Conservation (phyloP, 495 filamentous ascomycete species). For the Penicillium subrubescens region DNA sequence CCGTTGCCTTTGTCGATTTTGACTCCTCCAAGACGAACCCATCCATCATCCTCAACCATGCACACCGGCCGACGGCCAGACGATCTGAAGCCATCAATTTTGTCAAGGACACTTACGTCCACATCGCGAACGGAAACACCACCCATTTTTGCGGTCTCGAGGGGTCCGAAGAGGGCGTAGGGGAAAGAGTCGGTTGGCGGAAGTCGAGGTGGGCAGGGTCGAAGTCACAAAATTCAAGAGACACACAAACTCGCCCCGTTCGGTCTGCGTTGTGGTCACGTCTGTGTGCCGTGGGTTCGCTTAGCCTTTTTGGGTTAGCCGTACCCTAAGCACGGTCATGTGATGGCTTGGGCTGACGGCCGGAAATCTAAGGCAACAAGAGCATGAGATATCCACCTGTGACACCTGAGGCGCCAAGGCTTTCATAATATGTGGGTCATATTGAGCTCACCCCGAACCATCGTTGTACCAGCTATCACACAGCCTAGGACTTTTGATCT, state of each 20-base stretch:
- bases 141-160: slow-evolving; percentile 71
- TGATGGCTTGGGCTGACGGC: slow-evolving; percentile 1
- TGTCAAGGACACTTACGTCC: slow-evolving; percentile 66
- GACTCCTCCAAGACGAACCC: slow-evolving; percentile 23
- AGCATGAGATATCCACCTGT: background rate
- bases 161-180: slow-evolving; percentile 41
- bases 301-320: slow-evolving; percentile 49
- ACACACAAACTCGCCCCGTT: slow-evolving; percentile 37
- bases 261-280: slow-evolving; percentile 29
- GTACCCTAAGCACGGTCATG: slow-evolving; percentile 42
- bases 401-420: background rate
- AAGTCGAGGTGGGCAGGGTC: slow-evolving; percentile 44
- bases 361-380: background rate
- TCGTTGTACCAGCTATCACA: background rate
- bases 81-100: slow-evolving; percentile 12
- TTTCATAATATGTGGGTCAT: background rate
- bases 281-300: slow-evolving; percentile 45
- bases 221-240: slow-evolving; percentile 48
- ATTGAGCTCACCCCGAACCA: too few species aligned
- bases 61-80: slow-evolving; percentile 29
- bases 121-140: slow-evolving; percentile 88
- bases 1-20: slow-evolving; percentile 4
- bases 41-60: slow-evolving; percentile 15
- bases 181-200: slow-evolving; percentile 43
- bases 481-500: too few species aligned